Percentiles rank a stretch among this genome's conserved stretches.
These are phyloP conservation scores for Aspergillus sergii DNA, from an alignment of 2,329 filamentous ascomycete species.

Conservation along the genomic window DNA sequence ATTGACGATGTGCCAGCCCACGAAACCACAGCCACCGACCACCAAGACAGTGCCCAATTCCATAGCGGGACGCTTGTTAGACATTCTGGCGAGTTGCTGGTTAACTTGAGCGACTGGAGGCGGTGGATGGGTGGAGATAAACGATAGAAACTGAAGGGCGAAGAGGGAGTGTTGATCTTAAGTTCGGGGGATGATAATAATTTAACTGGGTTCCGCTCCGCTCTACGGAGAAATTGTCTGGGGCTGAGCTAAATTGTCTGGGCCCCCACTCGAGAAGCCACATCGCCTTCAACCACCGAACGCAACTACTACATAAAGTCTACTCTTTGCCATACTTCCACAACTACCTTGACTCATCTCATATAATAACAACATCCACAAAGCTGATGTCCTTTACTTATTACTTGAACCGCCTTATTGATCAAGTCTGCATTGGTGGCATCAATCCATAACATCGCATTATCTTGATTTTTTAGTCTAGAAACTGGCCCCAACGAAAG, in stretches of 20 bases:
- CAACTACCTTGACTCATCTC: not conserved
- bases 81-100: constrained; percentile 25
- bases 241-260: not conserved
- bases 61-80: constrained; percentile 34
- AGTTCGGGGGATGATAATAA: constrained; percentile 1
- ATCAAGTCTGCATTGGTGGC: not conserved
- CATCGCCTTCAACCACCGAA: not conserved
- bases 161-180: not conserved
- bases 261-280: constrained; percentile 2
- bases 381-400: not conserved
- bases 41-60: constrained; percentile 72
- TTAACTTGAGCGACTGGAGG: not conserved
- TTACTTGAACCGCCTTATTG: not conserved
- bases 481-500: not conserved
- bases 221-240: not conserved
- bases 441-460: not conserved
- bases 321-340: not conserved
- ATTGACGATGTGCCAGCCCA: constrained; percentile 80
- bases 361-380: not conserved
- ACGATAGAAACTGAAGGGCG: constrained; percentile 6
- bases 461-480: not conserved
- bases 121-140: constrained; percentile 5
- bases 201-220: constrained; percentile 10
- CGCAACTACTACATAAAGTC: not conserved
- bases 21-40: constrained; percentile 81